phyloP scores from a whole-genome alignment of 164 flowering plant species.

The Tetracentron sinense region DNA sequence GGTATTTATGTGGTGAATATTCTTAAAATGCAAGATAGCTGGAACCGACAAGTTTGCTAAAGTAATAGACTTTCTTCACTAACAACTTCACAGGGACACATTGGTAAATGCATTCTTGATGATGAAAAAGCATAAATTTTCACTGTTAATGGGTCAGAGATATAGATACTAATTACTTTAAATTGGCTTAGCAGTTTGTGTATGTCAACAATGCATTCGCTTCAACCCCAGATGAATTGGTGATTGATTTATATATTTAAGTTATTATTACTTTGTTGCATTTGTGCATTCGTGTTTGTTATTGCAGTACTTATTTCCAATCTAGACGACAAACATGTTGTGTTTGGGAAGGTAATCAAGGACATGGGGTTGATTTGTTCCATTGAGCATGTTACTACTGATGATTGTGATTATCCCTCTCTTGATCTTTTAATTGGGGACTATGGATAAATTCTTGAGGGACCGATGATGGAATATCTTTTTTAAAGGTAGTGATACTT shows the following conservation, averaged over 20 bases:
- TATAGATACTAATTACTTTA: slow-evolving; percentile 9
- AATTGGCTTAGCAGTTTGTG: slow-evolving; percentile 52
- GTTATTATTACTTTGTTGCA: slow-evolving; percentile 15
- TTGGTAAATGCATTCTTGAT: slow-evolving; percentile 38
- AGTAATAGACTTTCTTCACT: slow-evolving; percentile 84
- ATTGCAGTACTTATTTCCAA: slow-evolving; percentile 44
- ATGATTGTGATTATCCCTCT: slow-evolving; percentile 24
- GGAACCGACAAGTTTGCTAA: slow-evolving; percentile 88
- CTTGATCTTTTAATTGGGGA: slow-evolving; percentile 31
- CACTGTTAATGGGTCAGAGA: background rate
- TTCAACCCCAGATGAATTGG: slow-evolving; percentile 88
- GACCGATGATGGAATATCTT: slow-evolving; percentile 37
- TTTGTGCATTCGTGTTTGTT: background rate
- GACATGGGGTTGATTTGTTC: slow-evolving; percentile 55
- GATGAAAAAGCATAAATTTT: background rate
- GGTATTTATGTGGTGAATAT: background rate
- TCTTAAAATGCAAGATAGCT: slow-evolving; percentile 46
- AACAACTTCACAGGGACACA: slow-evolving; percentile 86
- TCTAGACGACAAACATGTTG: slow-evolving; percentile 39
- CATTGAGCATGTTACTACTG: slow-evolving; percentile 43
- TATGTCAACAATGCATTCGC: slow-evolving; percentile 95
- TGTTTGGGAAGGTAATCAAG: slow-evolving; percentile 45
- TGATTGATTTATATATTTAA: slow-evolving; percentile 78
- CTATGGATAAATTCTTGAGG: slow-evolving; percentile 39
- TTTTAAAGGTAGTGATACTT: slow-evolving; percentile 36